These are phyloP conservation scores for Aspergillus costaricaensis DNA, from an alignment of 2,329 filamentous ascomycete genomes.

Conservation along the genomic window DNA sequence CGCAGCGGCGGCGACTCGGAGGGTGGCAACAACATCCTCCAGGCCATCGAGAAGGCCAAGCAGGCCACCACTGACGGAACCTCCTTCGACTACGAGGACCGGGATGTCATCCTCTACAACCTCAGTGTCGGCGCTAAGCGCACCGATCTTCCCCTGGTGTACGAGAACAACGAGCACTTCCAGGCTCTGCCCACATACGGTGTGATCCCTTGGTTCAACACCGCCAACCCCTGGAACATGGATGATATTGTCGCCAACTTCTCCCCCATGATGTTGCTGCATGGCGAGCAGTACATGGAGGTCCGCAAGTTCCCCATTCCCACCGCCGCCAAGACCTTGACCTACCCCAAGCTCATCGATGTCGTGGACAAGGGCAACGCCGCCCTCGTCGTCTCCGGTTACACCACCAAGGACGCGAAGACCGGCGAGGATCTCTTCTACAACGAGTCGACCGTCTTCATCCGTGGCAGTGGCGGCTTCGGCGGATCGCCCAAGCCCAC, in stretches of 20 bases:
- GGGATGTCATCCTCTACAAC: conserved; percentile 93
- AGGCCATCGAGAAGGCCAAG: conserved; percentile 75
- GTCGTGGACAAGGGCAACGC: conserved; percentile 95
- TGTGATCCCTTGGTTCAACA: conserved; percentile 91
- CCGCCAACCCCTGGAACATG: conserved; percentile 75
- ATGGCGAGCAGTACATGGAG: conserved; percentile 98
- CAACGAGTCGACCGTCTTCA: conserved; percentile 92
- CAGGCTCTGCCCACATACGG: conserved; percentile 93
- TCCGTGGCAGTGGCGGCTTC: conserved; percentile 88
- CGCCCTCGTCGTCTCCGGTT: conserved; percentile 76
- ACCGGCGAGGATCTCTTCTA: conserved; percentile 93
- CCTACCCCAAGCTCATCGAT: conserved; percentile 80
- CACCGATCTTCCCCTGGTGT: conserved; percentile 82
- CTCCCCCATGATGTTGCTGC: conserved; percentile 96
- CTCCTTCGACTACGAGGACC: conserved; percentile 79
- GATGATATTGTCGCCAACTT: conserved; percentile 91
- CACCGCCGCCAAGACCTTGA: conserved; percentile 74
- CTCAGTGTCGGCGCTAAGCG: conserved; percentile 90
- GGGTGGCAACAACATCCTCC: conserved; percentile 66
- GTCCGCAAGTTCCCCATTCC: conserved; percentile 89
- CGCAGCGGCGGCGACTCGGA: conserved; percentile 50
- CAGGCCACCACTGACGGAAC: conserved; percentile 70
- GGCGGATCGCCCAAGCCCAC: conserved; percentile 72
- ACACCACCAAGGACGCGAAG: conserved; percentile 79
- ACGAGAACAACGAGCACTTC: conserved; percentile 89